Conservation (phyloP, 2,329 filamentous ascomycete species). For the Trichoderma sp. region DNA sequence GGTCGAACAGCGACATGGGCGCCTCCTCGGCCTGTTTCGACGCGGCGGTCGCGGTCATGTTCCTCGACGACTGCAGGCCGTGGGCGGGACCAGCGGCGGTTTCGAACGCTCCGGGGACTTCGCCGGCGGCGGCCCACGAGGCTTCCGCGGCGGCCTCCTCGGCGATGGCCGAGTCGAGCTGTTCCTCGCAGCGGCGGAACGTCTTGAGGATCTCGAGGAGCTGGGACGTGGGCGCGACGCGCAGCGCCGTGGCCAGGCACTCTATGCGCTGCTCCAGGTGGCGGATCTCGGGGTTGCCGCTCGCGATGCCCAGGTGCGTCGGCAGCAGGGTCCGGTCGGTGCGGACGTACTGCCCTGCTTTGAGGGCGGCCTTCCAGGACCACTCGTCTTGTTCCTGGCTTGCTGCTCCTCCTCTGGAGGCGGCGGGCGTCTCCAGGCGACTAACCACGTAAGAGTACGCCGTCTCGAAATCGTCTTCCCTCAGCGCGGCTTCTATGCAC, state of each 20-base stretch:
- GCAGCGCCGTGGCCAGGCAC: conserved; percentile 72
- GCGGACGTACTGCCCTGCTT: conserved; percentile 73
- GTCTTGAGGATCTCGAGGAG: conserved; percentile 74
- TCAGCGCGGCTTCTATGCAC: conserved; percentile 76
- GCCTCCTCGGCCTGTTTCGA: conserved; percentile 54
- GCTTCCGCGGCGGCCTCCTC: conserved; percentile 69
- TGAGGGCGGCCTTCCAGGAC: conserved; percentile 77
- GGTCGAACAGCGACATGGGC: conserved; percentile 66
- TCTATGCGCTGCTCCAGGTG: conserved; percentile 81
- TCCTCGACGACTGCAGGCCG: conserved; percentile 37
- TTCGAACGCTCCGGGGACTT: conserved; percentile 61
- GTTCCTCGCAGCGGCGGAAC: conserved; percentile 77
- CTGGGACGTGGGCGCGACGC: conserved; percentile 69
- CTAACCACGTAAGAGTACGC: conserved; percentile 82
- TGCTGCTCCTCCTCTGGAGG: background rate
- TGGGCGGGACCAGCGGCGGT: conserved; percentile 36
- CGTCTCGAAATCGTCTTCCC: conserved; percentile 81
- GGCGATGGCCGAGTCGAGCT: conserved; percentile 67
- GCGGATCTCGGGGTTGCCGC: conserved; percentile 63
- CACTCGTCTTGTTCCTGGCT: conserved; percentile 58
- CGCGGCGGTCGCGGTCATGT: conserved; percentile 41
- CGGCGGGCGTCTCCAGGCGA: conserved; percentile 52
- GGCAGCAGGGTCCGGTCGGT: conserved; percentile 56
- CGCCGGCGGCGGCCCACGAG: conserved; percentile 69
- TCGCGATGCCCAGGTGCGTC: conserved; percentile 62